Base-by-base conservation (phyloP, 441 rosid species). In the Breynia disticha region DNA sequence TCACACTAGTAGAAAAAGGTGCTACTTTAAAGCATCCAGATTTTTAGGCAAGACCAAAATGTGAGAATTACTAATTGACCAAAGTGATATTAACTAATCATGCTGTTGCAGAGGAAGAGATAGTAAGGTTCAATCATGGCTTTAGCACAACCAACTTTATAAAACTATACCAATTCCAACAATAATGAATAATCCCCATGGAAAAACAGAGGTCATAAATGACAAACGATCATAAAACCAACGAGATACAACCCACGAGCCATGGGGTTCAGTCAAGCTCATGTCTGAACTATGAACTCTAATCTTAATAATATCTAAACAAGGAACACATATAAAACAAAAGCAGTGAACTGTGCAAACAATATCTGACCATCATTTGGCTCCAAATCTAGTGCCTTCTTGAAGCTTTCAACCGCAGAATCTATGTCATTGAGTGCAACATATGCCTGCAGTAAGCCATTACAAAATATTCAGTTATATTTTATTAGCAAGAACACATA, bases 341-440 rank as follows among this genome's bases (percentile, higher is more conserved):
- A 11, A 39, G 39, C 32, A 28, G 54, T 35, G 19, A 65, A 42
- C 35, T 9, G 1, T 5, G 52, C 41, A 32, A 20, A 16, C 16
- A 41, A 12, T 18, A 47, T 57, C 64, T 63, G 14, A 76, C 78
- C 74, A 58, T 76, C 76, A 65, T 71, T 63, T 4, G 78, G 81
- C 66, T 76, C 81, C 63, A 76, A 63, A 7, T 62, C 66, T 52
- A 71, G 42, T 20, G 78, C 74, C 76, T 67, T 73, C 37, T 64
- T 57, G 66, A 76, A 76, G 70, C 78, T 76, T 48, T 70, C 76
- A 10, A 65, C 76, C 15, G 81, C 81, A 55, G 66, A 56, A 60
- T 76, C 78, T 11, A 73, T 57, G 47, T 70, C 76, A 56, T 73
- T 61, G 42, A 70, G 74, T 20, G 74, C 74, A 69, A 71, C 66